Base-by-base conservation (phyloP, 768 basidiomycete species). In the Collybia sp. region DNA sequence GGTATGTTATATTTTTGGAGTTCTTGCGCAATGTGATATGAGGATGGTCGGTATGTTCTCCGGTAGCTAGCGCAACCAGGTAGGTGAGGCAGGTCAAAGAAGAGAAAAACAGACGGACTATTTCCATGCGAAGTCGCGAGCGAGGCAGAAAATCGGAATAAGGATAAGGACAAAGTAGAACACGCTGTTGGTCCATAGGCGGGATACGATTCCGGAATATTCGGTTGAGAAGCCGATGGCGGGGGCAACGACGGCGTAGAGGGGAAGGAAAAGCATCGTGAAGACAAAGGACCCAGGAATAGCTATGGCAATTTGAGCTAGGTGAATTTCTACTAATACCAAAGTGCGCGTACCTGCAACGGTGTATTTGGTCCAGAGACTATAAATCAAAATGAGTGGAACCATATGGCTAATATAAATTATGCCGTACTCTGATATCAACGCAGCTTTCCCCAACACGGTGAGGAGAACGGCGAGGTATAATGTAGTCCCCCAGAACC, bases 281-380 rank as follows among this genome's bases (percentile, higher is more conserved):
- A 98, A 94, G 31, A 87, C 63, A 61, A 98, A 96, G 2, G 96
- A 97, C 15, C 96, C 96, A 2, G 95, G 96, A 42, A 99, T 99
- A 10, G 96, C 95, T 83, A 58, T 19, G 46, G 39, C 40, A 9
- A 10, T 40, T 42, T 58, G 45, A 53, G 46, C 48, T 40, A 41
- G 46, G 30, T 46, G 31, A 47, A 20, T 15, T 30, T n/a, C n/a
- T 9, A 2, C 31, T 30, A 19, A 34, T 44, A 31, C 30, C n/a
- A 41, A 44, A 5, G 12, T 17, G 43, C 12, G 62, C 75, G 46
- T 57, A 86, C 86, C 87, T 34, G 91, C 92, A 40, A 97, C 89
- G 11, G 95, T 98, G 59, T 98, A 99, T 62, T 98, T 98, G 0
- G 96, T 99, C 96, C 96, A 99, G n/a, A 99, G 67, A 56, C 95